Evolutionary conservation across 2,329 filamentous ascomycete species (phyloP), one percentile per base, ranked within the genome.

Genomic region (Mycosphaerella sp.): DNA sequence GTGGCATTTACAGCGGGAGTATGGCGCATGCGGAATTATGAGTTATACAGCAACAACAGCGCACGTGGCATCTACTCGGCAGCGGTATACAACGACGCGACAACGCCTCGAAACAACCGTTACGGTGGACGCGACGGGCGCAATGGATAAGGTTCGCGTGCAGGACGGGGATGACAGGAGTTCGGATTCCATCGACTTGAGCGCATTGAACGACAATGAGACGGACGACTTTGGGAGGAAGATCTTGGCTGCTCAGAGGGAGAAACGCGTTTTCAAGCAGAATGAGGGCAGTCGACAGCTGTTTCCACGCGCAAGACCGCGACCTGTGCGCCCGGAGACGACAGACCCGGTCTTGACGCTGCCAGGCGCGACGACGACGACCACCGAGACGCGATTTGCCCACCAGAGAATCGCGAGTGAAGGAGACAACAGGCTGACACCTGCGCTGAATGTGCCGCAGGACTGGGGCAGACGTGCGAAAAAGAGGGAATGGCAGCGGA

Each of bases 401-500:
- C 52, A 49, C 32, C 39, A 44, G 27, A 58, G 63, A 41, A 56
- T 58, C 43, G 61, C 58, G 12, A 66, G 64, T 32, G 54, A 50
- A 39, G 60, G 57, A 10, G 71, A 70, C 60, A 68, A 60, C 44
- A 69, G 64, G 27, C 57, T 68, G 25, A 72, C 74, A 49, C 73
- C 73, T 18, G 70, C 73, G 3, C 56, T 75, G 34, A 71, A 71
- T 32, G 62, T 71, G 51, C 75, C 75, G 34, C 61, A 67, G 36
- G 64, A 70, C 55, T 77, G 75, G 75, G 75, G 73, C n/a, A 62
- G 72, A 49, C 75, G 73, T 60, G 70, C 65, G 21, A 69, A 70
- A 49, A 48, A 39, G 49, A 45, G 55, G 14, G 66, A 72, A 54
- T 76, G 73, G 73, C 64, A 74, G 60, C 61, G 69, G n/a, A 62